Conservation (phyloP, 192 early-diverging fungal genomes). For the Borealophlyctis nickersoniae region DNA sequence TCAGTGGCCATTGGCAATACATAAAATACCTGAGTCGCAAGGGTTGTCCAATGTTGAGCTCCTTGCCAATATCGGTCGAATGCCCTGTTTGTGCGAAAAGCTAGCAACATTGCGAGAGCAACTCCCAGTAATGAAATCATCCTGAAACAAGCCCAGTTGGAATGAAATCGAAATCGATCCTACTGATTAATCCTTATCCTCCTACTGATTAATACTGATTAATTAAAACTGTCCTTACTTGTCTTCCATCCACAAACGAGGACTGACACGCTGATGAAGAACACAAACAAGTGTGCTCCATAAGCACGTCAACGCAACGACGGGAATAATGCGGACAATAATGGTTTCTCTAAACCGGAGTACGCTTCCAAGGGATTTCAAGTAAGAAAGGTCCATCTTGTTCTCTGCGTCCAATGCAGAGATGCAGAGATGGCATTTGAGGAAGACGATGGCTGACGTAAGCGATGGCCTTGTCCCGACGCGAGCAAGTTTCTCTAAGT, state of each 20-base stretch:
- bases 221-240: constrained; percentile 5
- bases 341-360: constrained; percentile 16
- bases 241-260: constrained; percentile 22
- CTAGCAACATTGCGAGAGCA: constrained; percentile 58
- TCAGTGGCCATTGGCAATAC: no score
- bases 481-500: no score
- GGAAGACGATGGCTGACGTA: no score
- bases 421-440: no score
- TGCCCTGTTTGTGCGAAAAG: constrained; percentile 76
- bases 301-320: constrained; percentile 1
- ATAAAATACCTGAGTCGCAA: constrained; percentile 22
- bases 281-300: constrained; percentile 19
- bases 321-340: constrained; percentile 15
- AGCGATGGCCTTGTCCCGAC: no score
- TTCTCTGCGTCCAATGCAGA: no score
- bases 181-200: background rate
- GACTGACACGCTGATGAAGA: constrained; percentile 1
- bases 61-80: constrained; percentile 77
- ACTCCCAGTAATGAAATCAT: constrained; percentile 33
- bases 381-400: constrained; percentile 12
- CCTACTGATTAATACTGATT: background rate
- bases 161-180: background rate
- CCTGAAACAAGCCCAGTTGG: constrained; percentile 3
- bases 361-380: constrained; percentile 1
- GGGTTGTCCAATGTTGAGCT: constrained; percentile 68